Evolutionary conservation across 2,329 filamentous ascomycete species (phyloP).

Genomic region (Penicillium corylophilum): DNA sequence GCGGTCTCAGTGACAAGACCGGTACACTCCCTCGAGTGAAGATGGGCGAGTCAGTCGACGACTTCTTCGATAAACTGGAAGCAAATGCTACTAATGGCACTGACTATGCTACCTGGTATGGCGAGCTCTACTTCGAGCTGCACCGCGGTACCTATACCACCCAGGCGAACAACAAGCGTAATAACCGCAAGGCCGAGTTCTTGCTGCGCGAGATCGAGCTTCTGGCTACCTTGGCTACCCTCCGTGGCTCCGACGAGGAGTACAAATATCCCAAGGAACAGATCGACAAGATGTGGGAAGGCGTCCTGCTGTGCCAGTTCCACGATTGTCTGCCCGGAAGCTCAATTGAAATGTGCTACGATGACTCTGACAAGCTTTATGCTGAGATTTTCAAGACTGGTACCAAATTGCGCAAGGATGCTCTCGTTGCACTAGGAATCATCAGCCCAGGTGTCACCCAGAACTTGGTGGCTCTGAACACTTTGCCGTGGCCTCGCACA

Average conservation of each 20-base stretch:
- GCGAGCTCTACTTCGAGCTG: conserved; percentile 95
- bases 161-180: conserved; percentile 93
- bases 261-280: conserved; percentile 93
- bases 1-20: conserved; percentile 84
- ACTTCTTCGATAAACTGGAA: conserved; percentile 86
- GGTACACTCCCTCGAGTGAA: conserved; percentile 83
- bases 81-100: conserved; percentile 67
- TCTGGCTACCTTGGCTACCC: conserved; percentile 78
- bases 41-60: conserved; percentile 85
- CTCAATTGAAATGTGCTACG: conserved; percentile 96
- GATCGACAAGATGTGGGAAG: conserved; percentile 96
- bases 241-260: conserved; percentile 57
- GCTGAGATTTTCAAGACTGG: conserved; percentile 77
- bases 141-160: conserved; percentile 97
- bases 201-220: conserved; percentile 85
- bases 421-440: conserved; percentile 67
- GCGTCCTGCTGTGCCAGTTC: conserved; percentile 88
- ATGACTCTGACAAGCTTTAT: conserved; percentile 91
- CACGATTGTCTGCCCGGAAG: conserved; percentile 96
- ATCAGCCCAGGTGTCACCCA: conserved; percentile 39
- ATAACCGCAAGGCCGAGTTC: conserved; percentile 84
- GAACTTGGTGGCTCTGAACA: conserved; percentile 71
- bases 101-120: conserved; percentile 91
- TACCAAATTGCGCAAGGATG: conserved; percentile 67
- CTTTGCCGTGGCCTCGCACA: conserved; percentile 78